These are phyloP conservation scores for Fusarium haematococcum DNA, from an alignment of 2,329 filamentous ascomycete genomes.

Conservation along the genomic window DNA sequence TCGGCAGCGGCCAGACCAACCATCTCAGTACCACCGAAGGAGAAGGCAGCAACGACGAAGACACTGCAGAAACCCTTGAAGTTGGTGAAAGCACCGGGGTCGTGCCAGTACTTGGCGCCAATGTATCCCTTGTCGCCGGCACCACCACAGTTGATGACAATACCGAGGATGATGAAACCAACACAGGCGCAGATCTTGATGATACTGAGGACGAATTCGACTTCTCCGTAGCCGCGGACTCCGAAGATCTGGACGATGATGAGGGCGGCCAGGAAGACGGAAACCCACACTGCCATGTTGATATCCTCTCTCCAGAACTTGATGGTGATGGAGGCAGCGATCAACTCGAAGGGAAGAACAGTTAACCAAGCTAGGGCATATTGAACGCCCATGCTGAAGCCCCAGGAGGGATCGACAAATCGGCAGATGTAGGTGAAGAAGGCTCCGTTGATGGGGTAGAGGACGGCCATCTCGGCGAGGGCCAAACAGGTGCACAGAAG, in stretches of 20 bases:
- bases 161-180: slow-evolving; percentile 77
- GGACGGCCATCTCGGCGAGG: slow-evolving; percentile 89
- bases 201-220: slow-evolving; percentile 87
- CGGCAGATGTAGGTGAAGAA: slow-evolving; percentile 93
- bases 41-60: slow-evolving; percentile 79
- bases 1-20: slow-evolving; percentile 83
- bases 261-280: slow-evolving; percentile 82
- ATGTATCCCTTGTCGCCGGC: slow-evolving; percentile 80
- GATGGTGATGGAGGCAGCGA: slow-evolving; percentile 86
- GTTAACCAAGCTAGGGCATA: slow-evolving; percentile 91
- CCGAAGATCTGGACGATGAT: slow-evolving; percentile 88
- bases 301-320: slow-evolving; percentile 78
- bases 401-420: slow-evolving; percentile 93
- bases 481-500: slow-evolving; percentile 78
- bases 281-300: slow-evolving; percentile 81
- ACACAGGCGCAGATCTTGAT: slow-evolving; percentile 82
- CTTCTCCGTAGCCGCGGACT: slow-evolving; percentile 89
- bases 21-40: slow-evolving; percentile 81
- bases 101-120: slow-evolving; percentile 79
- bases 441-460: slow-evolving; percentile 91
- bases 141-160: slow-evolving; percentile 87
- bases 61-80: slow-evolving; percentile 84
- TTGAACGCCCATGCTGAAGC: slow-evolving; percentile 96
- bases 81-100: slow-evolving; percentile 85
- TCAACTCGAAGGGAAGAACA: slow-evolving; percentile 85